Percentiles rank a stretch among this genome's conserved stretches.
Evolutionary conservation across 2,329 filamentous ascomycete species (phyloP).

Genomic region (Ophiocordyceps australis): DNA sequence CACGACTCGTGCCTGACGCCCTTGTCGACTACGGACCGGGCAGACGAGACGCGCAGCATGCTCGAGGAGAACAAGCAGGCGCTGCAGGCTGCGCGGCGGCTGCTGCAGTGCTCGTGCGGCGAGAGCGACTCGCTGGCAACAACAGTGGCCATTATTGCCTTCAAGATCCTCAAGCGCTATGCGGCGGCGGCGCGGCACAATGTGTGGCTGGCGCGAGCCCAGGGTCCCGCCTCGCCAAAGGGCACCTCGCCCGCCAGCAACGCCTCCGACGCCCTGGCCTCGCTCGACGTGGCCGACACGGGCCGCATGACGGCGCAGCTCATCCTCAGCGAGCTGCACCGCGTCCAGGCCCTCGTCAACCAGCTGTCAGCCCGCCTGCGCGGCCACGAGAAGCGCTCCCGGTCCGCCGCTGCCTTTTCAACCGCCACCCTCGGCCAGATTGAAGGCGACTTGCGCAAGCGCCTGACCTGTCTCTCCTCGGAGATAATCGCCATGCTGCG

Average conservation of each 20-base stretch:
- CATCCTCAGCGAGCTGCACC: conserved; percentile 14
- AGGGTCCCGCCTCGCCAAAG: not conserved
- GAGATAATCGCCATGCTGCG: conserved; percentile 1
- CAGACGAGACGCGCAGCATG: no score
- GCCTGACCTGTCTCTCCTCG: not conserved
- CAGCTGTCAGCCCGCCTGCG: conserved; percentile 6
- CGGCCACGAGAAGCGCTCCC: not conserved
- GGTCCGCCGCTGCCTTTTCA: no score
- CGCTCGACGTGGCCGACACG: not conserved
- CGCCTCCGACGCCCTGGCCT: no score
- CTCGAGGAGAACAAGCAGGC: conserved; percentile 2
- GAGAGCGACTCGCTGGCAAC: conserved; percentile 11
- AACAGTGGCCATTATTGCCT: conserved; percentile 12
- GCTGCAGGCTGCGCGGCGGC: conserved; percentile 3
- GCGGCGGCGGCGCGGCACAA: conserved; percentile 2
- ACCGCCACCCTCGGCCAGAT: conserved; percentile 1
- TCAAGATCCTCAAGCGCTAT: conserved; percentile 13
- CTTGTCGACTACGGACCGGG: not conserved
- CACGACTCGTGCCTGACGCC: not conserved
- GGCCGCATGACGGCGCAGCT: conserved; percentile 6
- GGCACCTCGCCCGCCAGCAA: not conserved
- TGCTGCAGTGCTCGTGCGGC: conserved; percentile 13
- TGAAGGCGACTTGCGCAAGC: not conserved
- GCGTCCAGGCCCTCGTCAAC: conserved; percentile 11
- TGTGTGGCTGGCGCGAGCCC: not conserved